Conservation (phyloP, 78 protist species). For the Dictyostelium brefeldianum region DNA sequence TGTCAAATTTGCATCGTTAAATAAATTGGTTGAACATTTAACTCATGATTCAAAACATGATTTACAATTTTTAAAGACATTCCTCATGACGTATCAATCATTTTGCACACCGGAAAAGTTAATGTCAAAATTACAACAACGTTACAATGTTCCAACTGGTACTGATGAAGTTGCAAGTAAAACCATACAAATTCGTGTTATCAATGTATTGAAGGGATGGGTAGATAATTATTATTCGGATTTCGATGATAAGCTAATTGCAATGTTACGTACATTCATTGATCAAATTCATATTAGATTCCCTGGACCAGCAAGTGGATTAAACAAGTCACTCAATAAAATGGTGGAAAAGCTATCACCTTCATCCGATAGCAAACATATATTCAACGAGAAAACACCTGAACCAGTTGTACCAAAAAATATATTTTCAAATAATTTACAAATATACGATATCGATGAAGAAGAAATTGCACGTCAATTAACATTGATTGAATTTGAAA, state of each 20-base stretch:
- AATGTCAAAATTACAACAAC: conserved; percentile 73
- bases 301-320: conserved; percentile 20
- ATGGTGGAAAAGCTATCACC: conserved; percentile 27
- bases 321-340: conserved; percentile 31
- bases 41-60: conserved; percentile 83
- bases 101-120: conserved; percentile 83
- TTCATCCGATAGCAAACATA: conserved; percentile 3
- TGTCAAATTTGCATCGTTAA: conserved; percentile 80
- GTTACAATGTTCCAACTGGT: conserved; percentile 70
- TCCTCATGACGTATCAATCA: conserved; percentile 81
- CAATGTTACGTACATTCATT: conserved; percentile 29
- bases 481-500: conserved; percentile 83
- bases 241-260: conserved; percentile 76
- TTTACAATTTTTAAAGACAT: conserved; percentile 72
- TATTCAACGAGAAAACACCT: conserved; percentile 70
- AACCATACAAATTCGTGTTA: conserved; percentile 71
- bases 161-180: conserved; percentile 41
- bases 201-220: conserved; percentile 81
- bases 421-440: conserved; percentile 43
- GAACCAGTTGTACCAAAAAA: conserved; percentile 78
- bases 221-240: conserved; percentile 80
- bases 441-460: conserved; percentile 38
- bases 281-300: conserved; percentile 58
- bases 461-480: conserved; percentile 88
- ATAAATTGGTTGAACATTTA: conserved; percentile 77